Percentiles rank a stretch among this genome's conserved stretches.
Evolutionary conservation across 331 rosid species (phyloP).

Genomic region (Pyracantha coccinea): DNA sequence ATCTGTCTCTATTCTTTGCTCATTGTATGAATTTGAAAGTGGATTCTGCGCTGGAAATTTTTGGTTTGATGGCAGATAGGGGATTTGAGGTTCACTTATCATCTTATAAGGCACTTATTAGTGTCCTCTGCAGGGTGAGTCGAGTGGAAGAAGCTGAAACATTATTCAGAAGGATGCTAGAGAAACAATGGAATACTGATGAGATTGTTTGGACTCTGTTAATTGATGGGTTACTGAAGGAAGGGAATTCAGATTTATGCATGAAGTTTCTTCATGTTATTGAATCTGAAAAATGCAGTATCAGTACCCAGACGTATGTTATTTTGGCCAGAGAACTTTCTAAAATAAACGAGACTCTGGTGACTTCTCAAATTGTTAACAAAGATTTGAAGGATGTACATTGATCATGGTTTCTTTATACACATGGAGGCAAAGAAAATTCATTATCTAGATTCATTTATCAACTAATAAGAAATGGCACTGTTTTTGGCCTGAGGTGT

Average conservation of each 20-base stretch:
- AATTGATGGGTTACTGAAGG: slow-evolving; percentile 35
- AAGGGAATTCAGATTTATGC: slow-evolving; percentile 19
- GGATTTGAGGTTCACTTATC: slow-evolving; percentile 16
- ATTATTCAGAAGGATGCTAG: slow-evolving; percentile 30
- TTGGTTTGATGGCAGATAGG: slow-evolving; percentile 14
- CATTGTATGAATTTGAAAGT: slow-evolving; percentile 20
- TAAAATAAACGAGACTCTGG: slow-evolving; percentile 5
- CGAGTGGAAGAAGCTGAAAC: slow-evolving; percentile 27
- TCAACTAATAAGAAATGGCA: not conserved
- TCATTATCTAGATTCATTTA: not conserved
- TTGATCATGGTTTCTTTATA: slow-evolving; percentile 1
- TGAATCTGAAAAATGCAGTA: slow-evolving; percentile 23
- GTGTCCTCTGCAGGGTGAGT: slow-evolving; percentile 26
- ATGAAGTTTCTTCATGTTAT: slow-evolving; percentile 33
- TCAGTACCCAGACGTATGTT: slow-evolving; percentile 24
- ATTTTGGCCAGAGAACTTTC: slow-evolving; percentile 29
- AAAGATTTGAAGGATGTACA: slow-evolving; percentile 15
- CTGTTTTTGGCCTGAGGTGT: not conserved
- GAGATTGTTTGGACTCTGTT: slow-evolving; percentile 46
- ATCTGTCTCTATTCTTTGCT: slow-evolving; percentile 17
- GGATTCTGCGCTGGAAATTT: slow-evolving; percentile 27
- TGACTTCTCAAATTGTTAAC: slow-evolving; percentile 18
- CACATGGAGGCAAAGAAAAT: not conserved
- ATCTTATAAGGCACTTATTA: slow-evolving; percentile 26
- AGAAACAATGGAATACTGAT: slow-evolving; percentile 28